Evolutionary conservation across 805 yeast species (phyloP).

Genomic region (Sugiyamaella americana): DNA sequence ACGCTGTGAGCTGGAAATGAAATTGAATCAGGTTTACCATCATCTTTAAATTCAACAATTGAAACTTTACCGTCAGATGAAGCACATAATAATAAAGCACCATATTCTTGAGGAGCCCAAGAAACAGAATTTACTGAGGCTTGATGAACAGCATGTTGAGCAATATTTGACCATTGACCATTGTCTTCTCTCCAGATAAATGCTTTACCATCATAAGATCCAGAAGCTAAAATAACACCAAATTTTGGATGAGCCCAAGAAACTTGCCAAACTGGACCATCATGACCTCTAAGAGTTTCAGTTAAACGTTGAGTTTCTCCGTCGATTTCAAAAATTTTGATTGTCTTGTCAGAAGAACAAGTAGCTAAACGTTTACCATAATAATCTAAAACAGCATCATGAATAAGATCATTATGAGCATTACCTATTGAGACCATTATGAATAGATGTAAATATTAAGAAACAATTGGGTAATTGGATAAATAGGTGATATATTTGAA

Average conservation of each 20-base stretch:
- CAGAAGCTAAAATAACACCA: constrained; percentile 89
- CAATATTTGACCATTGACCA: constrained; percentile 74
- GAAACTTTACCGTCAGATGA: constrained; percentile 92
- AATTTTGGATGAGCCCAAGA: constrained; percentile 99
- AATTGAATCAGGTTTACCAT: constrained; percentile 56
- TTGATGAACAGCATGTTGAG: constrained; percentile 80
- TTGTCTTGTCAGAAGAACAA: constrained; percentile 79
- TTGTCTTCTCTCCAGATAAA: constrained; percentile 93
- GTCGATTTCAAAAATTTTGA: constrained; percentile 90
- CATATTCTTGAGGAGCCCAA: constrained; percentile 98
- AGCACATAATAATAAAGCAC: constrained; percentile 83
- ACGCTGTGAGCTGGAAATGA: constrained; percentile 79
- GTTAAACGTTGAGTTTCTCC: constrained; percentile 76
- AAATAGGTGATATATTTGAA: no score
- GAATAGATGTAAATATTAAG: no score
- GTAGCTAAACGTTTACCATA: constrained; percentile 95
- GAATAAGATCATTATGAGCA: constrained; percentile 89
- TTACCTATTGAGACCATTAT: constrained; percentile 72
- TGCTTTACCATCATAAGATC: constrained; percentile 93
- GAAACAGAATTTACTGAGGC: constrained; percentile 91
- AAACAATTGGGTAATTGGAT: no score
- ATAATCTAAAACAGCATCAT: constrained; percentile 95
- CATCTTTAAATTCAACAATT: constrained; percentile 84
- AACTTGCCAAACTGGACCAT: constrained; percentile 98
- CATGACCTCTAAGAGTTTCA: constrained; percentile 87